phyloP scores from a whole-genome alignment of 805 yeast species.

The Soucietia sequanensis region DNA sequence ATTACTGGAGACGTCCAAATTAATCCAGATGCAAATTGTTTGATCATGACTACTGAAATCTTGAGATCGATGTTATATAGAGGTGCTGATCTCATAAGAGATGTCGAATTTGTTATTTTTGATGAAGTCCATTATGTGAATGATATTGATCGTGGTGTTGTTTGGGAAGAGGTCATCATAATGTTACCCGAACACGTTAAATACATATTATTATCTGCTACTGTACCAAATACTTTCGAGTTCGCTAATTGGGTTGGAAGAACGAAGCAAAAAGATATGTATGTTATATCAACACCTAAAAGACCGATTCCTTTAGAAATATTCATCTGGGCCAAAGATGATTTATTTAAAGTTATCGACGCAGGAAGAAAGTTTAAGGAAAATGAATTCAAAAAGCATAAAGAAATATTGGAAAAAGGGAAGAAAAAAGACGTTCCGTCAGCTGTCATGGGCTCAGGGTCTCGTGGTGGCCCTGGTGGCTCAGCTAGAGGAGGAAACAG shows the following conservation, averaged over 20 bases:
- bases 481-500: slow-evolving; percentile 45
- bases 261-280: slow-evolving; percentile 92
- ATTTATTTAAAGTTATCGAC: slow-evolving; percentile 70
- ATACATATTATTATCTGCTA: slow-evolving; percentile 87
- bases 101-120: slow-evolving; percentile 95
- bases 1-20: slow-evolving; percentile 98
- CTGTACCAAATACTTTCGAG: slow-evolving; percentile 97
- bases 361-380: slow-evolving; percentile 69
- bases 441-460: slow-evolving; percentile 36
- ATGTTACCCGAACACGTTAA: slow-evolving; percentile 97
- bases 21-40: slow-evolving; percentile 92
- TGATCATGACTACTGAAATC: slow-evolving; percentile 98
- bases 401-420: slow-evolving; percentile 46
- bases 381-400: slow-evolving; percentile 60
- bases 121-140: slow-evolving; percentile 98
- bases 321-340: slow-evolving; percentile 76
- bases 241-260: slow-evolving; percentile 99
- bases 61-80: slow-evolving; percentile 91
- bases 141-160: slow-evolving; percentile 96
- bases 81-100: slow-evolving; percentile 95
- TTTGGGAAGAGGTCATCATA: slow-evolving; percentile 98
- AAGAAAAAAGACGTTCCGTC: slow-evolving; percentile 35
- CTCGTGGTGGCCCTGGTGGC: slow-evolving; percentile 44
- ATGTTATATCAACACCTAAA: slow-evolving; percentile 93
- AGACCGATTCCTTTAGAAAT: slow-evolving; percentile 96